Percentiles rank a stretch among this genome's conserved stretches.
Conservation (phyloP, 2,329 filamentous ascomycete genomes). For the Exophiala mesophila region DNA sequence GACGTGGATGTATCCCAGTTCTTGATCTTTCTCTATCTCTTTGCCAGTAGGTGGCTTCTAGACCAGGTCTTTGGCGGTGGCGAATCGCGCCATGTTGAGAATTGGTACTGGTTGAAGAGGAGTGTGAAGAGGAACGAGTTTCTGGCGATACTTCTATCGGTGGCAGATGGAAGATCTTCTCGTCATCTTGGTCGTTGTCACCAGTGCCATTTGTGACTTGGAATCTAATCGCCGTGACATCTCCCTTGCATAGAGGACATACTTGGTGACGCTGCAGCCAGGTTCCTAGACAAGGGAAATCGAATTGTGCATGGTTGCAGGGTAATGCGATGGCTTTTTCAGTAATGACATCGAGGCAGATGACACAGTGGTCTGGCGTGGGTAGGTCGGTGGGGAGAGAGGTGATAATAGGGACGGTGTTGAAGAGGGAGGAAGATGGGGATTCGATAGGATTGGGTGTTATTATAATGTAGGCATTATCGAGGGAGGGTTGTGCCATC, state of each 20-base stretch:
- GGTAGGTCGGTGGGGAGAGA: neutral
- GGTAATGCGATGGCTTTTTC: slow-evolving; percentile 68
- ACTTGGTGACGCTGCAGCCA: slow-evolving; percentile 70
- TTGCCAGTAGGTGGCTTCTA: neutral
- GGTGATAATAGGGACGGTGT: too few relatives aligned
- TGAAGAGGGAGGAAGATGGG: neutral
- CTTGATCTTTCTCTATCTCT: neutral
- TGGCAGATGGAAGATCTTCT: slow-evolving; percentile 26
- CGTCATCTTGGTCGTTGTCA: slow-evolving; percentile 13
- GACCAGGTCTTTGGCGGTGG: neutral
- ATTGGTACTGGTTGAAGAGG: neutral
- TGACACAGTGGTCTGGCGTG: slow-evolving; percentile 57
- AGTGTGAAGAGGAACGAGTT: too few relatives aligned
- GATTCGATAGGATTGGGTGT: neutral
- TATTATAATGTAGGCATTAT: neutral
- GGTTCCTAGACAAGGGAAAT: slow-evolving; percentile 76
- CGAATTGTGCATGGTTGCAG: slow-evolving; percentile 75
- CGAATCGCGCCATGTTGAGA: neutral
- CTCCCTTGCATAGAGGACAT: slow-evolving; percentile 72
- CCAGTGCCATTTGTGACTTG: slow-evolving; percentile 49
- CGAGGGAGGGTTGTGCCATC: neutral
- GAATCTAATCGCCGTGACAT: slow-evolving; percentile 56
- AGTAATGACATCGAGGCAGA: slow-evolving; percentile 73
- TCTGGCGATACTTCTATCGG: slow-evolving; percentile 27
- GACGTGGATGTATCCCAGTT: slow-evolving; percentile 2